These are phyloP conservation scores for Infundibulicybe gibba DNA, from an alignment of 768 basidiomycete species.

Conservation along the genomic window DNA sequence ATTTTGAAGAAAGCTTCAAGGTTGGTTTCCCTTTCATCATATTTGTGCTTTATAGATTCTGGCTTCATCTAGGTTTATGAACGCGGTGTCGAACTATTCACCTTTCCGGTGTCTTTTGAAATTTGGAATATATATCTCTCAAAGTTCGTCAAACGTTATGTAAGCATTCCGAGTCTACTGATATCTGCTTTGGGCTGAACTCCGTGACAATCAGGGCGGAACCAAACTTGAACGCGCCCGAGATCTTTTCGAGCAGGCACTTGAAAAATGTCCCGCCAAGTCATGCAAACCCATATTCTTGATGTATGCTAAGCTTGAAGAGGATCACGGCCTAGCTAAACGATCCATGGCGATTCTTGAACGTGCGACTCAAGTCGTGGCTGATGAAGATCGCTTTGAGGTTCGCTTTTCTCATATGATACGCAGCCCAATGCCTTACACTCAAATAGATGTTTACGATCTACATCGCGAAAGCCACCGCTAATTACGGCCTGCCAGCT, in stretches of 20 bases:
- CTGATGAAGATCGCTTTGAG: slow-evolving; percentile 92
- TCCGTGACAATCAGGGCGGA: slow-evolving; percentile 58
- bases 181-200: not conserved
- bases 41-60: slow-evolving; percentile 5
- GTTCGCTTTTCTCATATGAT: slow-evolving; percentile 36
- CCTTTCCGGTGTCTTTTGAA: slow-evolving; percentile 97
- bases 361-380: slow-evolving; percentile 82
- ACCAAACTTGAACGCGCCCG: slow-evolving; percentile 93
- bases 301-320: slow-evolving; percentile 95
- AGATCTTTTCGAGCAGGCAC: slow-evolving; percentile 95
- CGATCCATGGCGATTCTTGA: slow-evolving; percentile 96
- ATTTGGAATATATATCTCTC: slow-evolving; percentile 99
- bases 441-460: slow-evolving; percentile 82
- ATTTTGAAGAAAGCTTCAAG: slow-evolving; percentile 99
- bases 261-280: slow-evolving; percentile 94
- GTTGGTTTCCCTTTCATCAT: slow-evolving; percentile 28
- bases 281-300: slow-evolving; percentile 93
- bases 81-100: slow-evolving; percentile 94
- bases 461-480: slow-evolving; percentile 96
- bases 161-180: slow-evolving; percentile 33
- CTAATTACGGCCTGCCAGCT: slow-evolving; percentile 93
- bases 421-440: not conserved
- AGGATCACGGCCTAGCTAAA: slow-evolving; percentile 93
- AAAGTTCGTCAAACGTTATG: slow-evolving; percentile 96
- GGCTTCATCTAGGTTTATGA: slow-evolving; percentile 72